Evolutionary conservation across 768 basidiomycete species (phyloP).

Genomic region (Psilocybe azurescens): DNA sequence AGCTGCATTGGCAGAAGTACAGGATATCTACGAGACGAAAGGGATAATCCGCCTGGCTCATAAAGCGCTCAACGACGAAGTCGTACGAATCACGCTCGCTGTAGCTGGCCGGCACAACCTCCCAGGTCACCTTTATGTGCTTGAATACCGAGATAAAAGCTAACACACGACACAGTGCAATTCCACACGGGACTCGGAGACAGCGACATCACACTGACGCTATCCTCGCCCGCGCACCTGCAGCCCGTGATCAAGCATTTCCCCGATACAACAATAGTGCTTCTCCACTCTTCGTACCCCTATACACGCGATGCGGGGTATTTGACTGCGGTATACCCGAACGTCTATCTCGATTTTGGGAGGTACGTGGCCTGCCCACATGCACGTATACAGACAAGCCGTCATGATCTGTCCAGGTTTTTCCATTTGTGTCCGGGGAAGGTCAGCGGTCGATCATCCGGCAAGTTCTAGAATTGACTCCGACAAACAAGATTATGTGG

Average conservation of each 20-base stretch:
- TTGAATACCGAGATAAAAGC: not conserved
- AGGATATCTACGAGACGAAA: slow-evolving; percentile 38
- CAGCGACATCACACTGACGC: slow-evolving; percentile 63
- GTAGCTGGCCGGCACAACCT: slow-evolving; percentile 58
- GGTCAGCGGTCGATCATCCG: slow-evolving; percentile 66
- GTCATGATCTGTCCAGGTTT: slow-evolving; percentile 45
- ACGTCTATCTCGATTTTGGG: slow-evolving; percentile 85
- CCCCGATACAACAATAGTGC: slow-evolving; percentile 63
- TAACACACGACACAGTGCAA: slow-evolving; percentile 59
- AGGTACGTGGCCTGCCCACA: slow-evolving; percentile 38
- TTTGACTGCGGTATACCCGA: slow-evolving; percentile 70
- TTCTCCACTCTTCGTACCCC: slow-evolving; percentile 81
- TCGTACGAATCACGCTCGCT: slow-evolving; percentile 60
- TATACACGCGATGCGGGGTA: slow-evolving; percentile 82
- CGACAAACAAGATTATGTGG: slow-evolving; percentile 84
- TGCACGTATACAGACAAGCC: not conserved
- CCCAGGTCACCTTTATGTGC: slow-evolving; percentile 52
- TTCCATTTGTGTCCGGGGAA: slow-evolving; percentile 65
- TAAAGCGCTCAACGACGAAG: slow-evolving; percentile 69
- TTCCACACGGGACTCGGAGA: slow-evolving; percentile 88
- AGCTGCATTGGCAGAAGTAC: slow-evolving; percentile 36
- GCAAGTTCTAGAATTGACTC: slow-evolving; percentile 72
- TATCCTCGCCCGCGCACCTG: slow-evolving; percentile 67
- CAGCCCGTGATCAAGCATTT: slow-evolving; percentile 72
- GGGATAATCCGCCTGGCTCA: slow-evolving; percentile 57